A percentile compares a stretch with the other conserved stretches of the same genome.
phyloP scores from a whole-genome alignment of 1,284 basidiomycete species.

The Schizophyllum commune region DNA sequence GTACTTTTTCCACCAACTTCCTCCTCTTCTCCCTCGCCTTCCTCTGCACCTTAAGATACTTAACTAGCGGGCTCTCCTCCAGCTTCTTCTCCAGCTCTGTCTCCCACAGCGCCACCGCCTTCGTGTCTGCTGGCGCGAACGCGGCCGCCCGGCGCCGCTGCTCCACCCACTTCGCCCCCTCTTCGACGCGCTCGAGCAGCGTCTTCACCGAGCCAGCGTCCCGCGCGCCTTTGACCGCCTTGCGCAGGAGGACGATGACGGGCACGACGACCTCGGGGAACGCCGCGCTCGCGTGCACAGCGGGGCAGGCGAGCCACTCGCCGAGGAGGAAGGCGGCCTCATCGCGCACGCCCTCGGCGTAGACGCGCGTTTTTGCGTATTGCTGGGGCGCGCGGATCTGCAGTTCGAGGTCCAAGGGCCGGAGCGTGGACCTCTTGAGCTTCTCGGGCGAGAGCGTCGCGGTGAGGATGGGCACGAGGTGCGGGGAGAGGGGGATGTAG shows the following conservation, averaged over 20 bases:
- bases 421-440: slow-evolving; percentile 82
- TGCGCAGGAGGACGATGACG: slow-evolving; percentile 62
- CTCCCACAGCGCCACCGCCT: slow-evolving; percentile 72
- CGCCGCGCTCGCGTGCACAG: slow-evolving; percentile 74
- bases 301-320: slow-evolving; percentile 64
- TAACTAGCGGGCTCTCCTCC: slow-evolving; percentile 71
- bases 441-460: slow-evolving; percentile 60
- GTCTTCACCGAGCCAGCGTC: slow-evolving; percentile 47
- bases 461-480: slow-evolving; percentile 83
- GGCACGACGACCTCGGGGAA: slow-evolving; percentile 95
- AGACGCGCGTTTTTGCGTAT: slow-evolving; percentile 86
- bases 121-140: slow-evolving; percentile 68
- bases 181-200: slow-evolving; percentile 80
- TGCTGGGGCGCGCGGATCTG: slow-evolving; percentile 84
- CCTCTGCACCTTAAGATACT: slow-evolving; percentile 73
- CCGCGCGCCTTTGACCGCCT: slow-evolving; percentile 58
- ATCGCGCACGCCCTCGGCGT: slow-evolving; percentile 78
- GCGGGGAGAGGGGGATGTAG: slow-evolving; percentile 86
- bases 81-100: slow-evolving; percentile 47
- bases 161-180: slow-evolving; percentile 74
- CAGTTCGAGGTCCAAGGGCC: slow-evolving; percentile 85
- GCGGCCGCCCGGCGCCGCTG: slow-evolving; percentile 56
- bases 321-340: slow-evolving; percentile 76
- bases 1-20: slow-evolving; percentile 70
- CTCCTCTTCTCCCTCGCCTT: slow-evolving; percentile 76